Evolutionary conservation across 129 eudicot genomes (phyloP).

Genomic region (Solidago caesia): DNA sequence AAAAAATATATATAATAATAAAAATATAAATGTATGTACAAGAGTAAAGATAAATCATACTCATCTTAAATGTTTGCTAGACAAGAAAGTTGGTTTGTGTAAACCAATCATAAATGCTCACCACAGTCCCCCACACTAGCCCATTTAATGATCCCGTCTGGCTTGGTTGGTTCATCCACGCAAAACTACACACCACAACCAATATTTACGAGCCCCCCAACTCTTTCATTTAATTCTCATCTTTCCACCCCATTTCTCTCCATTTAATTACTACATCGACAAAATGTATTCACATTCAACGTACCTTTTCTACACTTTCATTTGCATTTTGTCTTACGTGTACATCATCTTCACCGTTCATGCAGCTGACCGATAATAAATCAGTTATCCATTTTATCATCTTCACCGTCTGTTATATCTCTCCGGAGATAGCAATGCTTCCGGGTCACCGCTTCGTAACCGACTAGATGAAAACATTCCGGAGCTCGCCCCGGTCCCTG

Average conservation of each 20-base stretch:
- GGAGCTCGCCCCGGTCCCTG: constrained; percentile 17
- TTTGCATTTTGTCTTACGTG: constrained; percentile 11
- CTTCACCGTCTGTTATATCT: constrained; percentile 63
- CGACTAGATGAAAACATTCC: constrained; percentile 67
- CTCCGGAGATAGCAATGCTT: constrained; percentile 92
- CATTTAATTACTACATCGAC: background rate
- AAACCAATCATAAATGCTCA: constrained; percentile 34
- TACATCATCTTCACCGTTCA: constrained; percentile 38
- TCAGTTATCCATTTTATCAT: background rate
- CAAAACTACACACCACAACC: constrained; percentile 21
- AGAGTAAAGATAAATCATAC: background rate
- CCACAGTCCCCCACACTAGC: constrained; percentile 38
- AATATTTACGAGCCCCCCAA: constrained; percentile 21
- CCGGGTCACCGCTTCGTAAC: constrained; percentile 93
- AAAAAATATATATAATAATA: background rate
- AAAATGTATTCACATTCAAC: constrained; percentile 6
- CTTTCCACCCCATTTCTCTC: background rate
- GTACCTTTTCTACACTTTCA: background rate
- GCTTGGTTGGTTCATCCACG: constrained; percentile 21
- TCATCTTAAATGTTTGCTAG: constrained; percentile 29
- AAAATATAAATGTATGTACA: background rate
- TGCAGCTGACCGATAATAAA: background rate
- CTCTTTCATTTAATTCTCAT: constrained; percentile 12
- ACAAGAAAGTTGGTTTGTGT: constrained; percentile 37
- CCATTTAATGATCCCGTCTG: constrained; percentile 30